Evolutionary conservation across 2,329 filamentous ascomycete genomes (phyloP).

Genomic region (Akanthomyces dipterigenus): DNA sequence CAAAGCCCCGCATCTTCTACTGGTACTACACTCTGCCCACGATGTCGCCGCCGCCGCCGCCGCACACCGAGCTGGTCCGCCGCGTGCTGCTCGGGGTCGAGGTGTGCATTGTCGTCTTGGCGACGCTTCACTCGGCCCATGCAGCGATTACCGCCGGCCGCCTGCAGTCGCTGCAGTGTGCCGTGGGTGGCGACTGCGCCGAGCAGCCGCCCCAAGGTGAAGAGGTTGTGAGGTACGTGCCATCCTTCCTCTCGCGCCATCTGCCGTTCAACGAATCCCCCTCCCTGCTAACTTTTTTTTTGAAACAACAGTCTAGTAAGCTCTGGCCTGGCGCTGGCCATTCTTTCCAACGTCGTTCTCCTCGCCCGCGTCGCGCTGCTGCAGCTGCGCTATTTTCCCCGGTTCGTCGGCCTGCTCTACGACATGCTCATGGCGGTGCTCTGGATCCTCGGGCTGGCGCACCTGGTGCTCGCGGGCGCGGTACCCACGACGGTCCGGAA

Average conservation of each 20-base stretch:
- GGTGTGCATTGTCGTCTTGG: neutral
- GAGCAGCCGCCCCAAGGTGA: neutral
- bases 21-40: no score
- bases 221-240: neutral
- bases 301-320: slow-evolving; percentile 19
- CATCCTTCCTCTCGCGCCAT: no score
- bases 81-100: neutral
- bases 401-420: slow-evolving; percentile 21
- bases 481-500: neutral
- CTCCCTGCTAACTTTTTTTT: no score
- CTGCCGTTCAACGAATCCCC: no score
- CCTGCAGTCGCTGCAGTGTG: slow-evolving; percentile 1
- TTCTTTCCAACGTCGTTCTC: slow-evolving; percentile 24
- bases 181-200: neutral
- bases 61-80: neutral
- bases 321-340: slow-evolving; percentile 23
- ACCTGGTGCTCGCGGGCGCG: neutral
- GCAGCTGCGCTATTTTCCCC: slow-evolving; percentile 17
- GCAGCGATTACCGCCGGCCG: neutral
- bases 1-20: neutral
- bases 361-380: slow-evolving; percentile 19
- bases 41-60: no score
- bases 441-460: slow-evolving; percentile 21
- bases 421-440: slow-evolving; percentile 22
- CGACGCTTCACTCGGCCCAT: neutral